Evolutionary conservation across 441 rosid genomes (phyloP), one percentile per base, ranked within the genome.

Genomic region (Syzygium syzygioides): DNA sequence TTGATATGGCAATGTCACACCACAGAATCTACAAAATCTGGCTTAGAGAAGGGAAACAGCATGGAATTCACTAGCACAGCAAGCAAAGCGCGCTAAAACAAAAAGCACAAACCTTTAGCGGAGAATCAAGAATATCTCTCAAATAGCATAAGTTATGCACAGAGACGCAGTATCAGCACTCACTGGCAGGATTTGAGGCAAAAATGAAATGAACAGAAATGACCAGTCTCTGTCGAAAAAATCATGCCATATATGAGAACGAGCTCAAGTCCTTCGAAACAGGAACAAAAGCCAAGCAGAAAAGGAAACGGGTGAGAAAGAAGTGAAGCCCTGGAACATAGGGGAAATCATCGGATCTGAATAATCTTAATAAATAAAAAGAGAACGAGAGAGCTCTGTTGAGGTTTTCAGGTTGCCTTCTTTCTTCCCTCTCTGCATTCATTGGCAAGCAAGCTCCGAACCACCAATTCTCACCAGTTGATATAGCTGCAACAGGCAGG

Each of bases 401-500:
- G 83, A 71, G 83, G 14, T 23, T 23, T 12, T 76, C 30, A 76
- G 83, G 17, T 41, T 76, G 83, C 83, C 83, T 76, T 41, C 53
- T 13, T 76, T 0, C 83, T 76, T 20, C n/a, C 52, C n/a, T 76
- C n/a, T 41, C n/a, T 76, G 41, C 52, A 41, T 76, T 76, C 41
- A 23, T 41, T 0, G 83, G 83, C 50, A 41, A 41, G 52, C 52
- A 41, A 76, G 6, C 83, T 76, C 52, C 15, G 17, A 41, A 48
- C 83, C 83, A 76, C 53, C 83, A 76, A 76, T 41, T 76, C n/a
- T 76, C 83, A 76, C 53, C 52, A 10, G 83, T 37, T 76, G 83
- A 15, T 76, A 76, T 41, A 76, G 83, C 53, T 41, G 25, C n/a
- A 76, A 76, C 52, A 1, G n/a, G 83, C 52, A 76, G 83, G 83